Conservation (phyloP, 495 filamentous ascomycete genomes). For the Penicillium robsamsonii region DNA sequence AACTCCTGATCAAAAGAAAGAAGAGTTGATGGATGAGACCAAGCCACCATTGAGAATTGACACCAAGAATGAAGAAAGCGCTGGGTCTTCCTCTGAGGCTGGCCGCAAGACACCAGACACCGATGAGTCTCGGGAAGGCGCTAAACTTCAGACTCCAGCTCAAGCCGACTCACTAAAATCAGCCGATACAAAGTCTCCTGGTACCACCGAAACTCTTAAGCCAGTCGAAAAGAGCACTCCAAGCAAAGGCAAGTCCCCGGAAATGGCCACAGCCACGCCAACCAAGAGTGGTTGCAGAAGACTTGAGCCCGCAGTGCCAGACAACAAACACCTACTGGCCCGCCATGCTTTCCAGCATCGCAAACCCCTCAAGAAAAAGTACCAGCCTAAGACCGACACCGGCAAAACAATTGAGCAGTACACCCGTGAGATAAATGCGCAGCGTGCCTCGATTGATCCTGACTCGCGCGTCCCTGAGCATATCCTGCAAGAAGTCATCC, state of each 20-base stretch:
- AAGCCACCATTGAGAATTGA: not conserved
- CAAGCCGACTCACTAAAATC: not conserved
- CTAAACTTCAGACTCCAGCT: not conserved
- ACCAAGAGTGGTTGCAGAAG: not conserved
- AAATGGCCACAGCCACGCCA: not conserved
- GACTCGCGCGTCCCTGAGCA: not conserved
- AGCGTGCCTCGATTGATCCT: not conserved
- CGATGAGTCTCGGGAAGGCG: not conserved
- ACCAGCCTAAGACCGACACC: slow-evolving; percentile 1
- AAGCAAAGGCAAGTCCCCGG: not conserved
- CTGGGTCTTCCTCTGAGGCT: not conserved
- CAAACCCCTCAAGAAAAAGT: slow-evolving; percentile 5
- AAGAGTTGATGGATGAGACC: not conserved
- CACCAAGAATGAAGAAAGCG: not conserved
- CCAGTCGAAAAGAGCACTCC: not conserved
- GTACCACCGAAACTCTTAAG: not conserved
- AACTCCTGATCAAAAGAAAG: too few species aligned
- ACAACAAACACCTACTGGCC: slow-evolving; percentile 17
- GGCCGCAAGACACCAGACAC: not conserved
- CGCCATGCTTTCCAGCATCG: slow-evolving; percentile 9
- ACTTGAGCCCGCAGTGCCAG: not conserved
- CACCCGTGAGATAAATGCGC: slow-evolving; percentile 2
- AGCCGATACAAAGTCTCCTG: not conserved
- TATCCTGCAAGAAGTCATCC: not conserved
- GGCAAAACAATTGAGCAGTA: slow-evolving; percentile 10